Evolutionary conservation across 169 alveolate genomes (phyloP).

Genomic region (Eimeria praecox): DNA sequence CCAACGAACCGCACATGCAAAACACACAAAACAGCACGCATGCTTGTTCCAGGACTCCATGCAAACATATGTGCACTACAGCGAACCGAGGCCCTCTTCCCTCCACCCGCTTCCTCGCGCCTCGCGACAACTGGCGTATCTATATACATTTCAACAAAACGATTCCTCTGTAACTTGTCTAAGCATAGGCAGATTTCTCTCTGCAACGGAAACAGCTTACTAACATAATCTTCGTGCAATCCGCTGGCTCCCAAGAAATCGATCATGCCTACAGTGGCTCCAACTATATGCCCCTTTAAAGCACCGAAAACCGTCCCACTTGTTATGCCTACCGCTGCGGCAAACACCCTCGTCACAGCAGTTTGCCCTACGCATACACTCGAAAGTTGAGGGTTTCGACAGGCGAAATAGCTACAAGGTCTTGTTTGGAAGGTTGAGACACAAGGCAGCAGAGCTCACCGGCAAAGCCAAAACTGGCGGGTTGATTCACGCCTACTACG

Average conservation of each 20-base stretch:
- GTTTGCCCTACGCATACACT: neutral
- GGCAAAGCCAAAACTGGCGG: neutral
- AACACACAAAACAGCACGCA: neutral
- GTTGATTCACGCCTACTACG: neutral
- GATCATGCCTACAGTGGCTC: neutral
- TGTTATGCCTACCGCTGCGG: neutral
- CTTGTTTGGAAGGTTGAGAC: neutral
- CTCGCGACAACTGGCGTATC: neutral
- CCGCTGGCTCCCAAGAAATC: conserved; percentile 4
- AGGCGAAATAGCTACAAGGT: neutral
- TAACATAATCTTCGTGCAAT: neutral
- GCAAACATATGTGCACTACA: neutral
- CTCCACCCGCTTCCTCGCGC: neutral
- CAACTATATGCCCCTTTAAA: neutral
- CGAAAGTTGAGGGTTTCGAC: neutral
- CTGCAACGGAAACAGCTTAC: neutral
- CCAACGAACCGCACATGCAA: neutral
- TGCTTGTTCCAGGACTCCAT: neutral
- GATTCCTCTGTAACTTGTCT: neutral
- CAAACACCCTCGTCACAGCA: neutral
- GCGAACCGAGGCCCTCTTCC: neutral
- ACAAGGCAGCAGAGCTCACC: neutral
- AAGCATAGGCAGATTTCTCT: neutral
- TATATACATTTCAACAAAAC: neutral
- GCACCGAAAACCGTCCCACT: neutral